phyloP scores from a whole-genome alignment of 2,329 filamentous ascomycete genomes.

The Diplodia corticola region DNA sequence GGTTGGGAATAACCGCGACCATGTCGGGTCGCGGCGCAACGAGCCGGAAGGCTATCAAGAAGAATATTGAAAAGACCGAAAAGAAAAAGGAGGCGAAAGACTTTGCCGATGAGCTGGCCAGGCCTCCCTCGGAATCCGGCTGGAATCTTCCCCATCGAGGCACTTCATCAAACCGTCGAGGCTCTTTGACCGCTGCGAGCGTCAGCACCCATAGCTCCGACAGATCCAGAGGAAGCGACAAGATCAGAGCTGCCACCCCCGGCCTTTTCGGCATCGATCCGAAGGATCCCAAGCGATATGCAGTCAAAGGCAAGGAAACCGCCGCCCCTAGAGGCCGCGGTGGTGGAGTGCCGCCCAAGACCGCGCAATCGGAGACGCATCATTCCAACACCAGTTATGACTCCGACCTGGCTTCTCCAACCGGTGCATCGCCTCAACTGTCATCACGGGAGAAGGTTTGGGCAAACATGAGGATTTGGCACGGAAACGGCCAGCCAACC shows the following conservation, averaged over 20 bases:
- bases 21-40: conserved; percentile 45
- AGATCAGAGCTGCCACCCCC: conserved; percentile 2
- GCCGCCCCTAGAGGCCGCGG: conserved; percentile 41
- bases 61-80: conserved; percentile 43
- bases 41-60: conserved; percentile 42
- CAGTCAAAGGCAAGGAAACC: conserved; percentile 41
- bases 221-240: conserved; percentile 24
- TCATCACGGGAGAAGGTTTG: conserved; percentile 31
- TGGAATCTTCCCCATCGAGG: conserved; percentile 16
- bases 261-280: conserved; percentile 28
- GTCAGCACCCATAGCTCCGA: conserved; percentile 31
- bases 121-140: conserved; percentile 14
- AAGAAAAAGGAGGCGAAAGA: conserved; percentile 38
- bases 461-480: conserved; percentile 41
- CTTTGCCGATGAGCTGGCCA: conserved; percentile 29
- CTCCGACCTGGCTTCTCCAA: conserved; percentile 3
- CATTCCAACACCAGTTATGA: conserved; percentile 15
- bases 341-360: conserved; percentile 39
- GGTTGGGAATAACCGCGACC: neutral
- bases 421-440: neutral
- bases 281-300: conserved; percentile 30
- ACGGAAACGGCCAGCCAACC: conserved; percentile 33
- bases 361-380: neutral
- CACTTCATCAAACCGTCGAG: neutral
- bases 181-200: conserved; percentile 19